Percentiles rank a stretch among this genome's conserved stretches.
Conservation (phyloP, 345 rosid species). For the Gossypium arboreum region DNA sequence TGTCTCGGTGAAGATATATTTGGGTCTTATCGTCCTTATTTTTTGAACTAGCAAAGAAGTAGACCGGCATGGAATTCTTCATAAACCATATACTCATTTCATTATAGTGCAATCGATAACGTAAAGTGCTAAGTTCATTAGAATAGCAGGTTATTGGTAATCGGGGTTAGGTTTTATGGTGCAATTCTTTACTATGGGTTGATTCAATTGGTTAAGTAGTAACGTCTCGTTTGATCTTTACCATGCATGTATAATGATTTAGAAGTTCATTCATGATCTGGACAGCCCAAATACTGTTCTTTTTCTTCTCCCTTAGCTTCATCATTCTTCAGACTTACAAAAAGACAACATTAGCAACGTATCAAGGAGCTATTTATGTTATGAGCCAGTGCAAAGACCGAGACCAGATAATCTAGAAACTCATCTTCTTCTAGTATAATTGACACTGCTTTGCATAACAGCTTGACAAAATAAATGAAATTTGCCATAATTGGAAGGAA, state of each 20-base stretch:
- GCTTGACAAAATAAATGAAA: no score
- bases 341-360: not conserved
- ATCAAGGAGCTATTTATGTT: not conserved
- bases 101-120: no score
- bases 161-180: no score
- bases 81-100: constrained; percentile 32
- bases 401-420: not conserved
- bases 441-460: not conserved
- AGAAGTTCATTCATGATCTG: constrained; percentile 39
- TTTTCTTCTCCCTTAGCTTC: constrained; percentile 29
- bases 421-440: constrained; percentile 37
- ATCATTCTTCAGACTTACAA: constrained; percentile 29
- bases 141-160: no score
- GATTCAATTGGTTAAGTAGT: no score
- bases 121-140: not conserved
- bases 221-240: no score
- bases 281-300: constrained; percentile 38
- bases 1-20: constrained; percentile 28
- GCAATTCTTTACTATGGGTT: no score
- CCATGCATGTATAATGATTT: not conserved
- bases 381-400: not conserved
- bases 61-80: constrained; percentile 29
- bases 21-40: constrained; percentile 19
- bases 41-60: constrained; percentile 30
- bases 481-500: constrained; percentile 32